Percentiles rank a stretch among this genome's conserved stretches.
These are phyloP conservation scores for Flaveria ramosissima DNA, from an alignment of 129 eudicot species.

Conservation along the genomic window DNA sequence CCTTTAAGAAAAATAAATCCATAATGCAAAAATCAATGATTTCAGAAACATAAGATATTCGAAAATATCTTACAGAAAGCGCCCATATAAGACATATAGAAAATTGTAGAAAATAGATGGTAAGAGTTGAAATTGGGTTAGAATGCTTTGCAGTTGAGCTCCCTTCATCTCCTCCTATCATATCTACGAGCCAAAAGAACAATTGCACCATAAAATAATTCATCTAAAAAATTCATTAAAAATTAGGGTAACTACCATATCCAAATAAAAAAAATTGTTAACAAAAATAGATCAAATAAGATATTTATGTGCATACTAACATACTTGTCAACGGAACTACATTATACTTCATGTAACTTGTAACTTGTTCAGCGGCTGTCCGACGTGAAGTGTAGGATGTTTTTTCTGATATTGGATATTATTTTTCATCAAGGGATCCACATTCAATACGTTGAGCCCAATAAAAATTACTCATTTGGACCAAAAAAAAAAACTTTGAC, in stretches of 20 bases:
- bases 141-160: constrained; percentile 60
- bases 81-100: too few relatives aligned
- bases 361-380: neutral
- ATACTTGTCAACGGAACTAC: neutral
- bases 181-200: constrained; percentile 19
- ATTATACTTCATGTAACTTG: neutral
- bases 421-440: too few relatives aligned
- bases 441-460: too few relatives aligned
- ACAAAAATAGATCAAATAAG: neutral
- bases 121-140: constrained; percentile 45
- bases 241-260: neutral
- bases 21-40: too few relatives aligned
- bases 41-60: too few relatives aligned
- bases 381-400: neutral
- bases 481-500: too few relatives aligned
- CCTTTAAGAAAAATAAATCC: too few relatives aligned
- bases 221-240: neutral
- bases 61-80: too few relatives aligned
- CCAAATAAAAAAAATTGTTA: neutral
- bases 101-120: too few relatives aligned
- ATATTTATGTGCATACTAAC: neutral
- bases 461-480: too few relatives aligned
- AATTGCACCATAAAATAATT: neutral
- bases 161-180: constrained; percentile 72
- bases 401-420: too few relatives aligned